Evolutionary conservation across 163 green algal species (phyloP).

Genomic region (Scenedesmus sp.): DNA sequence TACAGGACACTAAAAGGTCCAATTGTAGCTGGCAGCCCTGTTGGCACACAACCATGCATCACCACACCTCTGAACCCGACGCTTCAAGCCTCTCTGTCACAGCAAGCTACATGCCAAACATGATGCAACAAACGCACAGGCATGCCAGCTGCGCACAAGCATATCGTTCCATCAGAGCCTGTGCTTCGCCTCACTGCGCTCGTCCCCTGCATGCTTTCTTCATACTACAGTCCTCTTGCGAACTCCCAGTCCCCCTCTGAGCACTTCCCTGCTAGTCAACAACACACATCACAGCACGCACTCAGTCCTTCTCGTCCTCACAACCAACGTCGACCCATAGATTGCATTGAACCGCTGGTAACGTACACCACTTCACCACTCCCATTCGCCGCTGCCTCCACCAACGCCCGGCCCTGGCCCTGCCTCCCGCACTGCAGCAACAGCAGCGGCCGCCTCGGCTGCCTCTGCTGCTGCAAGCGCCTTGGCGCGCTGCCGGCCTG

Average conservation of each 20-base stretch:
- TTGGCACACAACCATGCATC: not conserved
- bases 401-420: not conserved
- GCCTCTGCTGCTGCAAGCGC: conserved; percentile 42
- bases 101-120: too few species aligned
- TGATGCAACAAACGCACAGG: not conserved
- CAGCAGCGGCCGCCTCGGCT: conserved; percentile 30
- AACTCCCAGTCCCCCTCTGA: not conserved
- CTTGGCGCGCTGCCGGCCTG: conserved; percentile 35
- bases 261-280: not conserved
- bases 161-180: too few species aligned
- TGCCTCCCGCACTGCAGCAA: conserved; percentile 32
- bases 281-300: too few species aligned
- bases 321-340: too few species aligned
- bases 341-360: too few species aligned
- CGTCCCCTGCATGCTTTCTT: too few species aligned
- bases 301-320: not conserved
- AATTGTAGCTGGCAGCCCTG: not conserved
- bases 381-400: conserved; percentile 34
- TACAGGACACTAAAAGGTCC: not conserved
- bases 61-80: not conserved
- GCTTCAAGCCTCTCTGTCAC: too few species aligned
- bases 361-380: not conserved
- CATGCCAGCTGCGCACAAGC: not conserved
- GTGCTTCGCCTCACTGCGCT: too few species aligned
- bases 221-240: too few species aligned